Evolutionary conservation across 768 basidiomycete genomes (phyloP).

Genomic region (Leccinum subgranulosum): DNA sequence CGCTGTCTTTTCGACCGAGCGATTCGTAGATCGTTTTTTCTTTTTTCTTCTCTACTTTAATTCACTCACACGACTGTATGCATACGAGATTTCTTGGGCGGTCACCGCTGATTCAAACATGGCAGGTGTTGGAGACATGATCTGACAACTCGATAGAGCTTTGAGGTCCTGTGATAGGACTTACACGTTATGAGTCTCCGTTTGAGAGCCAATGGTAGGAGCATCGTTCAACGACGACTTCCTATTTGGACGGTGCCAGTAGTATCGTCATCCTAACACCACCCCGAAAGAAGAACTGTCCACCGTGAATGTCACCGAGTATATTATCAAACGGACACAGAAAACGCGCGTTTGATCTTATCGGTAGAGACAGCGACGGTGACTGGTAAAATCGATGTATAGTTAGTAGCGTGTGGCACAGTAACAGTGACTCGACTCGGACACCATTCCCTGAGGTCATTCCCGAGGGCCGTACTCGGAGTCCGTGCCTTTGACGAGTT

Average conservation of each 20-base stretch:
- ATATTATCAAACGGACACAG: not conserved
- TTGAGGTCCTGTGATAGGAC: not conserved
- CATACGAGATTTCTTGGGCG: not conserved
- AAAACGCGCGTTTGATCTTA: not conserved
- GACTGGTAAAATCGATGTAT: not conserved
- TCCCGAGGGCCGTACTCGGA: not conserved
- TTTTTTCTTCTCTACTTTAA: not conserved
- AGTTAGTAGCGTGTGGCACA: not conserved
- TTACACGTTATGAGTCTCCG: too few species aligned
- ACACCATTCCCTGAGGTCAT: not conserved
- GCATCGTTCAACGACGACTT: not conserved
- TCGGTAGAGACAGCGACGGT: too few species aligned
- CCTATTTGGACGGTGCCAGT: not conserved
- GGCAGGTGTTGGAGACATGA: not conserved
- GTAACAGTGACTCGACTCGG: not conserved
- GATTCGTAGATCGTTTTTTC: not conserved
- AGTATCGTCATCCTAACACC: not conserved
- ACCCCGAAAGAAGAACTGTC: not conserved
- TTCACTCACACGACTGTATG: not conserved
- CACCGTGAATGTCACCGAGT: not conserved
- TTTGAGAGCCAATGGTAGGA: not conserved
- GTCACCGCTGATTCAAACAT: not conserved
- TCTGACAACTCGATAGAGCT: not conserved
- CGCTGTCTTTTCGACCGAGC: not conserved
- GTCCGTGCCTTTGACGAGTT: not conserved